Percentiles rank a stretch among this genome's conserved stretches.
These are phyloP conservation scores for Sclerotinia minor DNA, from an alignment of 2,329 filamentous ascomycete species.

Conservation along the genomic window DNA sequence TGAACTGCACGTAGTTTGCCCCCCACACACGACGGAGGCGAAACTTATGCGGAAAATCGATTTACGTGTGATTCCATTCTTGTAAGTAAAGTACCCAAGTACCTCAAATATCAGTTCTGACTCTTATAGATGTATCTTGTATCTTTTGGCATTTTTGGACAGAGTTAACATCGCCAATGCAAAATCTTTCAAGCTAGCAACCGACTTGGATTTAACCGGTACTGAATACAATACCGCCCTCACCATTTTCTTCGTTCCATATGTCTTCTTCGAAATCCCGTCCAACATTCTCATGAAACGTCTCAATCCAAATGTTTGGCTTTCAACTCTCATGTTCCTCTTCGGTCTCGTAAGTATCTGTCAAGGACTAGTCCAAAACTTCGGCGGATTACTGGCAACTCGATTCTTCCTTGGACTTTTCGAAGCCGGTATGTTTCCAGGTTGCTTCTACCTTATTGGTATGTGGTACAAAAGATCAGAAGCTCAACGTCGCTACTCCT, in stretches of 20 bases:
- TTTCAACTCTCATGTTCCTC: conserved; percentile 73
- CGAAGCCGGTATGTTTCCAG: conserved; percentile 75
- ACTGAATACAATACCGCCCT: conserved; percentile 72
- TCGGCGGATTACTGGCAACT: conserved; percentile 74
- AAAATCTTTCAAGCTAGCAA: conserved; percentile 62
- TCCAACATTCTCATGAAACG: conserved; percentile 72
- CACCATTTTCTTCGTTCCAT: conserved; percentile 81
- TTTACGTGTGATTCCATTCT: conserved; percentile 67
- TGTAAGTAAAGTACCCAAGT: conserved; percentile 45
- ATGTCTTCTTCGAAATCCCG: conserved; percentile 70
- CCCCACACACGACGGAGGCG: conserved; percentile 51
- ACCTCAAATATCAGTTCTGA: not conserved
- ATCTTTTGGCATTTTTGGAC: conserved; percentile 68
- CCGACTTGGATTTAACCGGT: conserved; percentile 61
- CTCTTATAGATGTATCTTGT: conserved; percentile 54
- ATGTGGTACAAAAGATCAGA: conserved; percentile 91
- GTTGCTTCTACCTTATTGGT: conserved; percentile 72
- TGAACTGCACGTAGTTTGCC: conserved; percentile 38
- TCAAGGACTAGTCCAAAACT: conserved; percentile 55
- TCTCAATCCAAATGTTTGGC: conserved; percentile 67
- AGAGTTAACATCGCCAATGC: conserved; percentile 82
- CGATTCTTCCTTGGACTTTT: conserved; percentile 83
- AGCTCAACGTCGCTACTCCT: conserved; percentile 86
- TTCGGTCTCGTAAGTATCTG: conserved; percentile 52
- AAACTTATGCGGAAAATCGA: conserved; percentile 71